Evolutionary conservation across 208 protist genomes (phyloP).

Genomic region (Acanthamoeba healyi): DNA sequence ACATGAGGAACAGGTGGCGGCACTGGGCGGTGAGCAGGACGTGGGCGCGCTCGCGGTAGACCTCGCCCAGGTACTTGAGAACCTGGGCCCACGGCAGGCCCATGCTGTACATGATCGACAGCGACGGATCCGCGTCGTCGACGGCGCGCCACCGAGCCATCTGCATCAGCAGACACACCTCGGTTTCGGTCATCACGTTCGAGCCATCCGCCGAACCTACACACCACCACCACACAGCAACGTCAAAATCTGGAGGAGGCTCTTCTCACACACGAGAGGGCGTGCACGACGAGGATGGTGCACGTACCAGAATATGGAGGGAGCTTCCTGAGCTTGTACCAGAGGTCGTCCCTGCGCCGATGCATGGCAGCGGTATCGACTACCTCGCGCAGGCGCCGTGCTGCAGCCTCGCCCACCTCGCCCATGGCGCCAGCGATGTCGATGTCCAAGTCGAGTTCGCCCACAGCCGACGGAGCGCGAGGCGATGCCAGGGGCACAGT

Average conservation of each 20-base stretch:
- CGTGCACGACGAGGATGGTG: neutral
- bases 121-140: slow-evolving; percentile 46
- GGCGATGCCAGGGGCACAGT: slow-evolving; percentile 34
- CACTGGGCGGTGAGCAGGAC: neutral
- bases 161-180: slow-evolving; percentile 47
- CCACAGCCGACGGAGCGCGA: neutral
- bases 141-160: slow-evolving; percentile 27
- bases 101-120: slow-evolving; percentile 12
- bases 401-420: slow-evolving; percentile 16
- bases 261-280: neutral
- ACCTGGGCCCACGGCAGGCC: neutral
- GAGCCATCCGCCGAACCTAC: neutral
- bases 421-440: slow-evolving; percentile 6
- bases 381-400: neutral
- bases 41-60: neutral
- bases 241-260: too few relatives aligned
- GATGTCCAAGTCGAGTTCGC: slow-evolving; percentile 16
- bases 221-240: neutral
- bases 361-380: slow-evolving; percentile 44
- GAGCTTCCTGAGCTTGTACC: neutral
- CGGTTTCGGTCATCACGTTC: neutral
- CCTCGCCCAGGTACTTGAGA: slow-evolving; percentile 31
- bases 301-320: neutral
- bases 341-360: neutral
- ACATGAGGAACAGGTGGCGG: slow-evolving; percentile 34